A percentile compares a stretch with the other conserved stretches of the same genome.
Conservation (phyloP, 2,329 filamentous ascomycete genomes). For the Fusarium subtropicale region DNA sequence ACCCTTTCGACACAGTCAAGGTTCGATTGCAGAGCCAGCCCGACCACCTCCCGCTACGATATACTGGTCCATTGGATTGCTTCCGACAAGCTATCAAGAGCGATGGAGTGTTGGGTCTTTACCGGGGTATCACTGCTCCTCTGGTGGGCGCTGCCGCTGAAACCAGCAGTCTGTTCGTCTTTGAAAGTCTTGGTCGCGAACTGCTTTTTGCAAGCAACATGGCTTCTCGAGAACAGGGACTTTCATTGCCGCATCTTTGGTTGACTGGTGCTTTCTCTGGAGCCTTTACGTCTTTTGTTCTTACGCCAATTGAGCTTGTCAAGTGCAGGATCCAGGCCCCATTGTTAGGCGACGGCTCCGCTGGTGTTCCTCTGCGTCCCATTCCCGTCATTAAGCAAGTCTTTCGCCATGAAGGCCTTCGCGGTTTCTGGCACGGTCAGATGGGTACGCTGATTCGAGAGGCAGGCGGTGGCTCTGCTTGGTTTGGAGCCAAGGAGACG, state of each 20-base stretch:
- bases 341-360: slow-evolving; percentile 55
- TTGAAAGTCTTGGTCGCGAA: slow-evolving; percentile 80
- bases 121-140: slow-evolving; percentile 92
- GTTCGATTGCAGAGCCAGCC: slow-evolving; percentile 97
- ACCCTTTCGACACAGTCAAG: slow-evolving; percentile 98
- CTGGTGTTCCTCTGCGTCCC: slow-evolving; percentile 67
- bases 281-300: slow-evolving; percentile 86
- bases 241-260: slow-evolving; percentile 81
- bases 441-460: slow-evolving; percentile 93
- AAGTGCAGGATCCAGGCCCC: slow-evolving; percentile 98
- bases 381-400: slow-evolving; percentile 80
- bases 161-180: slow-evolving; percentile 92
- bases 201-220: slow-evolving; percentile 67
- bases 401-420: slow-evolving; percentile 82
- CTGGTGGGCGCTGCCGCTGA: slow-evolving; percentile 91
- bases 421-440: slow-evolving; percentile 95
- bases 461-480: slow-evolving; percentile 90
- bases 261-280: slow-evolving; percentile 87
- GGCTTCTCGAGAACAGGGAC: slow-evolving; percentile 63
- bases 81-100: slow-evolving; percentile 85
- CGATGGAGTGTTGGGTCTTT: slow-evolving; percentile 85
- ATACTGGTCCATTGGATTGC: slow-evolving; percentile 90
- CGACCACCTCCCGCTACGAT: slow-evolving; percentile 81
- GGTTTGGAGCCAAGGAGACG: slow-evolving; percentile 94
- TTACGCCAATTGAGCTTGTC: slow-evolving; percentile 95